Conservation (phyloP, 352 stramenopile species). For the Pilasporangium apinafurcum region DNA sequence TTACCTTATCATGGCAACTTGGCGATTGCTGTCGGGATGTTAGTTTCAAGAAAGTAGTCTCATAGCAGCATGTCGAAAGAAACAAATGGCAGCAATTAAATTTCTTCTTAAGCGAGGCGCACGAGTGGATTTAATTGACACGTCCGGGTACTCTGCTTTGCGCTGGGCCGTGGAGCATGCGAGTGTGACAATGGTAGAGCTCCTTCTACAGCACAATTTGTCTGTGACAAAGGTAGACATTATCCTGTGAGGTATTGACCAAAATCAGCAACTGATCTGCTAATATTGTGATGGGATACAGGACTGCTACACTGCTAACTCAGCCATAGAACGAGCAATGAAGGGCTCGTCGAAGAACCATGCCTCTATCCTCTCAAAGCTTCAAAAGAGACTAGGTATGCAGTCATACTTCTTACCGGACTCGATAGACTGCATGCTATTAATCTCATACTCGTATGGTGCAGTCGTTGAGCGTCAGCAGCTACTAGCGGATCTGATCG, state of each 20-base stretch:
- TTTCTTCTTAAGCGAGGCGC: constrained; percentile 40
- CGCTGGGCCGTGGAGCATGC: constrained; percentile 39
- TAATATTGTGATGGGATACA: background rate
- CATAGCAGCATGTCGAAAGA: constrained; percentile 46
- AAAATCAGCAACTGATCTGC: background rate
- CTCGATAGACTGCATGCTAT: background rate
- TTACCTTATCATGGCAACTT: no score
- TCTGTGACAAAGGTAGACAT: constrained; percentile 27
- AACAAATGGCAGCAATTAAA: constrained; percentile 18
- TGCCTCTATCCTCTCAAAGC: constrained; percentile 21
- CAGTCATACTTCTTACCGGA: background rate
- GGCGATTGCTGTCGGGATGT: background rate
- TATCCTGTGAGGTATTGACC: background rate
- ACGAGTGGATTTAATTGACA: constrained; percentile 30
- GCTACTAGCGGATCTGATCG: constrained; percentile 18
- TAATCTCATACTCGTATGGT: background rate
- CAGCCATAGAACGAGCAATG: constrained; percentile 34
- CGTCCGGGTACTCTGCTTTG: constrained; percentile 35
- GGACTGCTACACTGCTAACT: constrained; percentile 41
- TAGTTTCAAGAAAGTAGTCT: constrained; percentile 44
- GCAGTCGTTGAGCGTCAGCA: constrained; percentile 28
- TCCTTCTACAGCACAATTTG: constrained; percentile 30
- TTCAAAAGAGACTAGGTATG: constrained; percentile 39
- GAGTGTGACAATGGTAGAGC: constrained; percentile 19
- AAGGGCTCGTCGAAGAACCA: constrained; percentile 22